phyloP scores from a whole-genome alignment of 176 grass and related monocot genomes.

The Themeda triandra region DNA sequence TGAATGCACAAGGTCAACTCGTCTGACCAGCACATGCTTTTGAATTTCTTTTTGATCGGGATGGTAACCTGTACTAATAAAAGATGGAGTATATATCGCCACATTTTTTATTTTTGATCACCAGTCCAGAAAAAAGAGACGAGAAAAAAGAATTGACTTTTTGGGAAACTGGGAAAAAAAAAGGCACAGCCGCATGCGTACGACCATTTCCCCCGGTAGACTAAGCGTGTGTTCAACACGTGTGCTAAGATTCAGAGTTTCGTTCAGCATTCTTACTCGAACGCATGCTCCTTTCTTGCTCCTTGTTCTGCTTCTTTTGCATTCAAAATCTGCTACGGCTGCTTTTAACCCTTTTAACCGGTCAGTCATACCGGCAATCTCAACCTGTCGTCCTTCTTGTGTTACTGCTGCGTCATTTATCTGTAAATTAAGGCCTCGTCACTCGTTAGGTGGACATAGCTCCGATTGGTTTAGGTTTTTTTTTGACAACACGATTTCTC shows the following conservation, averaged over 20 bases:
- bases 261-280: background rate
- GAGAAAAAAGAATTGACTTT: background rate
- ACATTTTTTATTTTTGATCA: background rate
- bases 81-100: background rate
- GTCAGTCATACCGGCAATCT: too few relatives aligned
- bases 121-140: background rate
- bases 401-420: too few relatives aligned
- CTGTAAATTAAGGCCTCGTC: too few relatives aligned
- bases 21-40: constrained; percentile 33
- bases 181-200: background rate
- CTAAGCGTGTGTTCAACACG: background rate
- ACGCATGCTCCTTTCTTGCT: background rate
- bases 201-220: background rate
- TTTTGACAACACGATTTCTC: too few relatives aligned
- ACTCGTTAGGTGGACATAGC: too few relatives aligned
- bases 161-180: background rate
- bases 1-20: constrained; percentile 34
- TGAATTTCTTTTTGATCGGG: constrained; percentile 36
- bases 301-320: too few relatives aligned
- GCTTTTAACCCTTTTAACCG: too few relatives aligned
- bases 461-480: too few relatives aligned
- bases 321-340: too few relatives aligned
- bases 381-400: too few relatives aligned
- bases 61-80: constrained; percentile 17
- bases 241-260: background rate